Evolutionary conservation across 768 basidiomycete species (phyloP).

Genomic region (Tephrocybe sp.): DNA sequence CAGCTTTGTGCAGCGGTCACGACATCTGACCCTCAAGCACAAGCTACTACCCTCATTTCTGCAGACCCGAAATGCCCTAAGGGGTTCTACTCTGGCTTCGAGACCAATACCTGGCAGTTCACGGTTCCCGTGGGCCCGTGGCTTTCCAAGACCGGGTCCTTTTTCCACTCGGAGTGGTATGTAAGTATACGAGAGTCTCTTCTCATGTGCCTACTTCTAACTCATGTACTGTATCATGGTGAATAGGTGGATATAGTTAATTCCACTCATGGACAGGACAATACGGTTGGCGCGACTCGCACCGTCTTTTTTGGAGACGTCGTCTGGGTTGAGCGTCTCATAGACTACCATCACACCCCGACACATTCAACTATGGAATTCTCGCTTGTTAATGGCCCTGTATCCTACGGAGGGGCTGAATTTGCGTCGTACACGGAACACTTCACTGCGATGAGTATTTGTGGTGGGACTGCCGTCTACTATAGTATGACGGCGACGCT

Average conservation of each 20-base stretch:
- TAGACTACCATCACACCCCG: background rate
- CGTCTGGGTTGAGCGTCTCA: constrained; percentile 5
- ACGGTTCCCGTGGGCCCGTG: background rate
- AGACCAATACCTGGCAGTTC: constrained; percentile 3
- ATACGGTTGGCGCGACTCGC: constrained; percentile 3
- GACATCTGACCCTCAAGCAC: too few relatives aligned
- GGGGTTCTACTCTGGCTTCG: constrained; percentile 2
- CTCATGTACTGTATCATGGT: too few relatives aligned
- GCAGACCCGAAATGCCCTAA: constrained; percentile 4
- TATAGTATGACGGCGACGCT: constrained; percentile 1
- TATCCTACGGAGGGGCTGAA: background rate
- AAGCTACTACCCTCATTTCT: background rate
- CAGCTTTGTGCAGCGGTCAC: too few relatives aligned
- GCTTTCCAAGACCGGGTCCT: constrained; percentile 6
- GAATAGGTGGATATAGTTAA: too few relatives aligned
- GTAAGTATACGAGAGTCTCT: constrained; percentile 1
- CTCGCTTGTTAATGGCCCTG: background rate
- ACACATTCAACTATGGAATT: background rate
- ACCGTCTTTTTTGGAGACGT: background rate
- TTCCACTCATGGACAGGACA: background rate
- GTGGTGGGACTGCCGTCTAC: constrained; percentile 1
- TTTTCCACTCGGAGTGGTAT: constrained; percentile 11
- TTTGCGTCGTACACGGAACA: background rate
- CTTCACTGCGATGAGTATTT: background rate
- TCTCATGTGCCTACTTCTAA: too few relatives aligned